A percentile compares a stretch with the other conserved stretches of the same genome.
Conservation (phyloP, 352 stramenopile species). For the Phytophthora meadii region DNA sequence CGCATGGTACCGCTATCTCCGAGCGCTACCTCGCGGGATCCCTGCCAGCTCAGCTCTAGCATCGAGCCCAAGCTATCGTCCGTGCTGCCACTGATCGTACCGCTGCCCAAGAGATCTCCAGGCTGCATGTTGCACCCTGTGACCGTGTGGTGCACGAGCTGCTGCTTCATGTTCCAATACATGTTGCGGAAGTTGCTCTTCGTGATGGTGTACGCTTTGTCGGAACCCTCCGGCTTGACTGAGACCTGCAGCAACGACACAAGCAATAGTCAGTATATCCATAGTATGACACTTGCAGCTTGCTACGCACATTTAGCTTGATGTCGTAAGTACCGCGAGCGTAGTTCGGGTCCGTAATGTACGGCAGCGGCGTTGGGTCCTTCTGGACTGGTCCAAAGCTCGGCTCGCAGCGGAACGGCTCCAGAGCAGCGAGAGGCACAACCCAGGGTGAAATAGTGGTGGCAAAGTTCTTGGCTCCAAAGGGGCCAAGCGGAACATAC, state of each 20-base stretch:
- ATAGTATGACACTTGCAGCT: slow-evolving; percentile 25
- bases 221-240: slow-evolving; percentile 67
- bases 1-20: slow-evolving; percentile 74
- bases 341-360: slow-evolving; percentile 95
- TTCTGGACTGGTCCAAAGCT: slow-evolving; percentile 89
- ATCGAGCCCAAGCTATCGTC: slow-evolving; percentile 93
- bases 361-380: slow-evolving; percentile 92
- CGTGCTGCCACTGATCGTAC: slow-evolving; percentile 94
- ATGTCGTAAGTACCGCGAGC: slow-evolving; percentile 89
- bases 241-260: slow-evolving; percentile 43
- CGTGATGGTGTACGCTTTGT: slow-evolving; percentile 76
- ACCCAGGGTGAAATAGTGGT: slow-evolving; percentile 98
- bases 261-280: slow-evolving; percentile 15
- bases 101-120: slow-evolving; percentile 94
- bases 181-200: slow-evolving; percentile 96
- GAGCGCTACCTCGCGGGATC: slow-evolving; percentile 80
- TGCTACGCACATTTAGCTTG: slow-evolving; percentile 66
- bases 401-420: slow-evolving; percentile 93
- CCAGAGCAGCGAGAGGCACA: slow-evolving; percentile 93
- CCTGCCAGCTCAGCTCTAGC: slow-evolving; percentile 97
- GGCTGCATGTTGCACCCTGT: slow-evolving; percentile 97
- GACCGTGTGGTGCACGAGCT: slow-evolving; percentile 97
- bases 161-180: slow-evolving; percentile 98
- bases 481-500: slow-evolving; percentile 97
- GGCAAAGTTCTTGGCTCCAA: slow-evolving; percentile 97